These are phyloP conservation scores for Pestalotiopsis fici DNA, from an alignment of 2,329 filamentous ascomycete species.

Conservation along the genomic window DNA sequence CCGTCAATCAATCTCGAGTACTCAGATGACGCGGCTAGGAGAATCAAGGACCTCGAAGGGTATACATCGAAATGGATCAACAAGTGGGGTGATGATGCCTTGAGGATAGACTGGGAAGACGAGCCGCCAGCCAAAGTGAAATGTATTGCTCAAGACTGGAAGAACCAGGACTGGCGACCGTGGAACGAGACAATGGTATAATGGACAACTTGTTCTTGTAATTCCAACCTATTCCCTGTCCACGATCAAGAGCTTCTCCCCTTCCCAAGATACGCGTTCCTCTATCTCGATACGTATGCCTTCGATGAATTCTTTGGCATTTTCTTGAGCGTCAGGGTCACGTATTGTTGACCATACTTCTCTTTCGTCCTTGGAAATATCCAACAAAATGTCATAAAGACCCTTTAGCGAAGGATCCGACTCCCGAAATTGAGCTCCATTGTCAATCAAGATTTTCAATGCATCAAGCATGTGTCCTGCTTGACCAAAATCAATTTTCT, in stretches of 20 bases:
- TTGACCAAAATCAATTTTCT: not conserved
- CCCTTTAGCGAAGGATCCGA: not conserved
- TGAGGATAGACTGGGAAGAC: conserved; percentile 42
- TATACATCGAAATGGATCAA: conserved; percentile 41
- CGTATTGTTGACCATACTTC: too few species aligned
- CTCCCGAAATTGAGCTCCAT: not conserved
- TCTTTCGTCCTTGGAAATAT: too few species aligned
- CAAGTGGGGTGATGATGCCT: conserved; percentile 21
- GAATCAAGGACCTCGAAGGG: conserved; percentile 52
- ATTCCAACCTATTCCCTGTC: too few species aligned
- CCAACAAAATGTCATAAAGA: too few species aligned
- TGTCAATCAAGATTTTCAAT: not conserved
- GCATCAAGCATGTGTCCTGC: not conserved
- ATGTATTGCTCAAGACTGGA: conserved; percentile 47
- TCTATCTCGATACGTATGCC: too few species aligned
- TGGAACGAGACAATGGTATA: conserved; percentile 36
- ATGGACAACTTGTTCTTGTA: not conserved
- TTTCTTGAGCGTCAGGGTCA: too few species aligned
- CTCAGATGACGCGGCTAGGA: conserved; percentile 40
- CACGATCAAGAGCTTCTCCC: too few species aligned
- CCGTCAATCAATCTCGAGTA: conserved; percentile 59
- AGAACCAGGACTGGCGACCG: conserved; percentile 39
- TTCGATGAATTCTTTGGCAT: too few species aligned
- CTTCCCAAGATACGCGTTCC: too few species aligned
- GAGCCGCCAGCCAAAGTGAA: conserved; percentile 47